Conservation (phyloP, 345 rosid species). For the Eucalyptus viminalis region DNA sequence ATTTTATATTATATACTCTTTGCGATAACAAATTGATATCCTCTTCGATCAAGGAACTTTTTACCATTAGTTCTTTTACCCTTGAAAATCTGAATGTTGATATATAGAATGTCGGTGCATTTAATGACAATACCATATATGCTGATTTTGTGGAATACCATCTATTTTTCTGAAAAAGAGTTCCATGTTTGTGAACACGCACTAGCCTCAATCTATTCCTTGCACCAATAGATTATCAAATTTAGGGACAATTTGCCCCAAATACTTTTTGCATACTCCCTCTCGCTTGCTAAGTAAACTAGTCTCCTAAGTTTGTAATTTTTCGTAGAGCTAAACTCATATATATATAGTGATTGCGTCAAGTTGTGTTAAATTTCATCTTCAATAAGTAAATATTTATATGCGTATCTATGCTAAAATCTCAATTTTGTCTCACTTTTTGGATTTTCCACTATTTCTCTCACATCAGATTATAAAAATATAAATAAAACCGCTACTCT, state of each 20-base stretch:
- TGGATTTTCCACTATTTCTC: neutral
- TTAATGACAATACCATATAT: neutral
- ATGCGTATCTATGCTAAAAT: neutral
- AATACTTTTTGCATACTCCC: neutral
- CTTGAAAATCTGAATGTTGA: neutral
- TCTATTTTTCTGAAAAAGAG: neutral
- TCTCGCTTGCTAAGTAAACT: neutral
- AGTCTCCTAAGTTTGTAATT: neutral
- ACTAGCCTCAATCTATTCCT: neutral
- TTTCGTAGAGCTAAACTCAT: neutral
- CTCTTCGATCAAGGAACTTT: neutral
- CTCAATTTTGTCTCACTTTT: neutral
- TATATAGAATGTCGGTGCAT: neutral
- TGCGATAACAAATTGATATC: neutral
- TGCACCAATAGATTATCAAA: neutral
- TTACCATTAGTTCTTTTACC: neutral
- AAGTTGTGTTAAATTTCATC: neutral
- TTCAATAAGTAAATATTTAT: neutral
- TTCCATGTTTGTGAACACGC: neutral
- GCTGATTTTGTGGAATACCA: neutral
- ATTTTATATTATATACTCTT: neutral
- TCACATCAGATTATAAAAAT: neutral
- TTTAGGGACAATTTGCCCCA: neutral
- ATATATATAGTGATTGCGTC: neutral
- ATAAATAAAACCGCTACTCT: neutral